Percentiles rank a stretch among this genome's conserved stretches.
Conservation (phyloP, 495 filamentous ascomycete species). For the Tuber brumale region DNA sequence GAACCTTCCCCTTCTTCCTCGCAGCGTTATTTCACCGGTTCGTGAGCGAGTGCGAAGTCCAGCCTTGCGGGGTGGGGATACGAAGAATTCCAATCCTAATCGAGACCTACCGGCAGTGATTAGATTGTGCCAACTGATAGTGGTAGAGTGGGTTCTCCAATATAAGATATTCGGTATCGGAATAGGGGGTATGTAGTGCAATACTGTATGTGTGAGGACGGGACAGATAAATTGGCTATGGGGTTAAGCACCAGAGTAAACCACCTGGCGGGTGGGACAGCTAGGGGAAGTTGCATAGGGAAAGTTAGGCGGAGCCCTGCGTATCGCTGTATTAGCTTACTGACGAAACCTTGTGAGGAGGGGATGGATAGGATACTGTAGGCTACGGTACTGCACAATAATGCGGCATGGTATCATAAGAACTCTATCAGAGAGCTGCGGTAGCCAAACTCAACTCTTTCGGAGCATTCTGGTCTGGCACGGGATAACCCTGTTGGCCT, state of each 20-base stretch:
- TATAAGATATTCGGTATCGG: not conserved
- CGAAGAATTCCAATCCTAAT: not conserved
- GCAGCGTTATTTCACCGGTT: not conserved
- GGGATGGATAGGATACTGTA: not conserved
- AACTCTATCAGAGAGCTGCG: not conserved
- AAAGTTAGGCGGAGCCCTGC: not conserved
- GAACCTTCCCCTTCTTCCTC: not conserved
- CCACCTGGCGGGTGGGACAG: not conserved
- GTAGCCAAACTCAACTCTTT: slow-evolving; percentile 2
- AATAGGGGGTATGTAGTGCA: not conserved
- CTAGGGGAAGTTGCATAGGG: not conserved
- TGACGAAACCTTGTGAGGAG: not conserved
- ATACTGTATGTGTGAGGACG: not conserved
- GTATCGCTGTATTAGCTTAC: not conserved
- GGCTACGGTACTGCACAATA: not conserved
- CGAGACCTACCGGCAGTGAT: not conserved
- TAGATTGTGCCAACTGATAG: not conserved
- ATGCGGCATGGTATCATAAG: not conserved
- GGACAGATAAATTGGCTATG: not conserved
- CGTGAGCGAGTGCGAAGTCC: not conserved
- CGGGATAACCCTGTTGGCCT: not conserved
- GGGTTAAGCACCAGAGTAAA: not conserved
- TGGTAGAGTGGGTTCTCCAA: not conserved
- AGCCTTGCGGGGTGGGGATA: not conserved
- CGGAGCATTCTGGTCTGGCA: not conserved